Conservation (phyloP, 2,329 filamentous ascomycete species). For the Sarocladium kiliense region DNA sequence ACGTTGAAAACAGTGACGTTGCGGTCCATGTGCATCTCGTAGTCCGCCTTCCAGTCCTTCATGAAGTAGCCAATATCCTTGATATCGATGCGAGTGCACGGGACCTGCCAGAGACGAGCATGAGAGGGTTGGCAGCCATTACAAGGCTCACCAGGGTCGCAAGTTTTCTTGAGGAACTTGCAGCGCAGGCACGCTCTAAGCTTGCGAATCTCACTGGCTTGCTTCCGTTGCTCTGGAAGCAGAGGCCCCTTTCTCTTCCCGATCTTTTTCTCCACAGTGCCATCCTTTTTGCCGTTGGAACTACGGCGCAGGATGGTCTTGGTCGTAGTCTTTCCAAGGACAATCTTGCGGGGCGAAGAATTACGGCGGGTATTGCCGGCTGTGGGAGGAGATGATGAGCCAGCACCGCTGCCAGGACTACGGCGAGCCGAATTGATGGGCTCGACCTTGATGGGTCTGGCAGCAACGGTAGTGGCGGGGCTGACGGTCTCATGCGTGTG, state of each 20-base stretch:
- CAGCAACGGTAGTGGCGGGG: constrained; percentile 61
- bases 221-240: constrained; percentile 88
- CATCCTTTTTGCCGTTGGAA: constrained; percentile 73
- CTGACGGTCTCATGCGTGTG: constrained; percentile 54
- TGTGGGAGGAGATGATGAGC: constrained; percentile 56
- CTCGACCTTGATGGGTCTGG: constrained; percentile 62
- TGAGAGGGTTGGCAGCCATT: constrained; percentile 93
- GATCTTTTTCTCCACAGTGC: constrained; percentile 80
- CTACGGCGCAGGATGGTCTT: constrained; percentile 81
- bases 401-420: constrained; percentile 47
- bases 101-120: constrained; percentile 93
- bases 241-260: constrained; percentile 86
- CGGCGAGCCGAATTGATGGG: constrained; percentile 44
- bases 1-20: constrained; percentile 93
- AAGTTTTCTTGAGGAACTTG: constrained; percentile 99
- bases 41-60: constrained; percentile 99
- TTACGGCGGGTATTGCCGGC: constrained; percentile 59
- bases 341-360: constrained; percentile 67
- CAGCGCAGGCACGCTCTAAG: constrained; percentile 88
- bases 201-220: constrained; percentile 95
- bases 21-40: constrained; percentile 80
- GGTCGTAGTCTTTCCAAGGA: constrained; percentile 62
- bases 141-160: constrained; percentile 95
- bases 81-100: constrained; percentile 96
- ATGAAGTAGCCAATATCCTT: constrained; percentile 98